phyloP scores from a whole-genome alignment of 2,329 filamentous ascomycete genomes.

The Metarhizium humberi region DNA sequence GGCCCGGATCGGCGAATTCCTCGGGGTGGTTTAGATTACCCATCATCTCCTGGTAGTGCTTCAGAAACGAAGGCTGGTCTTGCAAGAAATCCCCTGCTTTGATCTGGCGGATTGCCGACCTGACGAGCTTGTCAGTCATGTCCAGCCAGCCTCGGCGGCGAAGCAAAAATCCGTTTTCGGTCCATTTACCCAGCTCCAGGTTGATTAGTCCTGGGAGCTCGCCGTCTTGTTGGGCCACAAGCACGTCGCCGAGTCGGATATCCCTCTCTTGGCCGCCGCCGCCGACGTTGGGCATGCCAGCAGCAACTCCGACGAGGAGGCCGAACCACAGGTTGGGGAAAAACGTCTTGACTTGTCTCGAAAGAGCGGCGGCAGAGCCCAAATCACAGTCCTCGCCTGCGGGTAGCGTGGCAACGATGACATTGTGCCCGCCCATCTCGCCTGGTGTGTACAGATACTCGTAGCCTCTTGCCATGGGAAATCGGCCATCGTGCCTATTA shows the following conservation, averaged over 20 bases:
- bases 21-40: too few species aligned
- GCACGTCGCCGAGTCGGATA: conserved; percentile 25
- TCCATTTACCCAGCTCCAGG: conserved; percentile 21
- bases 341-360: conserved; percentile 22
- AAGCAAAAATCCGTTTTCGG: neutral
- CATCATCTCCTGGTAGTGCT: neutral
- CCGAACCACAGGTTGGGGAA: conserved; percentile 29
- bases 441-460: conserved; percentile 25
- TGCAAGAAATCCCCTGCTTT: neutral
- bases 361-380: conserved; percentile 22
- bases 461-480: conserved; percentile 20
- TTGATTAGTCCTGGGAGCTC: conserved; percentile 16
- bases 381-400: conserved; percentile 24
- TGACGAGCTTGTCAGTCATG: neutral
- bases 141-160: neutral
- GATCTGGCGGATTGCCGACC: neutral
- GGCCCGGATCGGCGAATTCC: neutral
- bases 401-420: conserved; percentile 26
- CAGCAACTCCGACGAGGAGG: conserved; percentile 27
- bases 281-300: conserved; percentile 22
- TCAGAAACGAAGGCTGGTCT: neutral
- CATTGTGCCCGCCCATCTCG: conserved; percentile 23
- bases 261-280: conserved; percentile 13
- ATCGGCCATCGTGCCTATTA: conserved; percentile 17
- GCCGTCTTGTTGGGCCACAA: conserved; percentile 17